Base-by-base conservation (phyloP, 345 rosid genomes). In the Eucalyptus melliodora region DNA sequence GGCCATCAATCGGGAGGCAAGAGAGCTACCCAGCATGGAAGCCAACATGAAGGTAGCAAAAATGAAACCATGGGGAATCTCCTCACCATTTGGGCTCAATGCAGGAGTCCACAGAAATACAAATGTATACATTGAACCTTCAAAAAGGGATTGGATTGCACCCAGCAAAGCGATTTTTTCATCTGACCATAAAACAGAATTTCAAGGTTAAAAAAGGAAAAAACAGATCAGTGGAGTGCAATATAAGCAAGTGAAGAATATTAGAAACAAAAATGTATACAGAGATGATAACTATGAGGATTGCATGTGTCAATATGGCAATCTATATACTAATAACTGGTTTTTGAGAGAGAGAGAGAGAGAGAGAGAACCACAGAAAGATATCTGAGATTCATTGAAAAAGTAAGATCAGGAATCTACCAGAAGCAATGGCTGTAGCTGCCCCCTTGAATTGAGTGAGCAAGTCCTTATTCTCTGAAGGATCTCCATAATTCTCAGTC, bases 81-180 rank as follows among this genome's bases (percentile, higher is more conserved):
- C 98, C 92, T 97, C 98, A 3, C 94, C 96, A 88, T 94, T 95
- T 81, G 99, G 98, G 93, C 98, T 96, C 87, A 97, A 92, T 86
- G 99, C 98, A 88, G 99, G 99, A 86, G 99, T 97, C 99, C 99
- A 97, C 34, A 97, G 98, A 95, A 97, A 97, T 81, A 97, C 99
- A 87, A 97, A 97, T 89, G 99, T 97, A 92, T 97, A 97, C 99
- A 97, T 97, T 10, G 99, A 97, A 87, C 99, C 99, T 93, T 97
- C 99, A 92, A 97, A 97, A 85, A 97, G 93, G 60, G 99, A 97
- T 91, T 97, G 99, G 87, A 97, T 97, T 81, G 99, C 99, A 26
- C 99, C 99, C 91, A 97, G 92, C 92, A 97, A 91, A 17, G 99
- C 99, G 87, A 97, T 97, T 92, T 97, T 97, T 90, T 97, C 99